Evolutionary conservation across 257 asterid species (phyloP).

Genomic region (Solanum piurae): DNA sequence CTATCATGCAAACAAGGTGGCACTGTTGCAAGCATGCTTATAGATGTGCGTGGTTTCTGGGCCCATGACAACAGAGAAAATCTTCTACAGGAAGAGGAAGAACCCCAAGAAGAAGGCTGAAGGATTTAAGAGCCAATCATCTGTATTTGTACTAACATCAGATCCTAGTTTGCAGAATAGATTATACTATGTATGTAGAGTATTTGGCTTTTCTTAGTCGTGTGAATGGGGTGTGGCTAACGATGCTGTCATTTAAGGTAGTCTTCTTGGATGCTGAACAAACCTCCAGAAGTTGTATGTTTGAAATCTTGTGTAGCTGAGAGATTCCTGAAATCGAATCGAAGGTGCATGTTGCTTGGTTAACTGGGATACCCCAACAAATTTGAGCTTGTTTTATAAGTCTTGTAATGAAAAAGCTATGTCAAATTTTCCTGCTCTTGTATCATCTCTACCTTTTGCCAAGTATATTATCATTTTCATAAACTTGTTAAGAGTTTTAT

Average conservation of each 20-base stretch:
- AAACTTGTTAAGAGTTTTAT: background rate
- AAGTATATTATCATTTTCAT: background rate
- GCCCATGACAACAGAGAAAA: conserved; percentile 97
- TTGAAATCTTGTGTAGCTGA: background rate
- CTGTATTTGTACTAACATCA: background rate
- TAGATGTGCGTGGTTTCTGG: conserved; percentile 97
- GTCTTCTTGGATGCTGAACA: background rate
- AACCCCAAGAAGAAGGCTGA: conserved; percentile 79
- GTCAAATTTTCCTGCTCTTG: background rate
- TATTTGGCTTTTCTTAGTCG: background rate
- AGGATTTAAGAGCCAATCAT: background rate
- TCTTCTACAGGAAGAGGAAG: conserved; percentile 99
- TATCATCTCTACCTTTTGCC: background rate
- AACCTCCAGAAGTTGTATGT: background rate
- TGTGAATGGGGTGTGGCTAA: background rate
- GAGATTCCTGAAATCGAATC: background rate
- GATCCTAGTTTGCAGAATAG: background rate
- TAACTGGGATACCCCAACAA: background rate
- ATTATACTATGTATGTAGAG: background rate
- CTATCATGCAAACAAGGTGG: conserved; percentile 92
- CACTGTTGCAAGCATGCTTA: conserved; percentile 97
- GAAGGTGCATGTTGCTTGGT: background rate
- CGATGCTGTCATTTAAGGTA: background rate
- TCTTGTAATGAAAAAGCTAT: background rate
- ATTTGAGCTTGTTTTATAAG: background rate